Conservation (phyloP, 2,329 filamentous ascomycete genomes). For the Aspergillus latus region DNA sequence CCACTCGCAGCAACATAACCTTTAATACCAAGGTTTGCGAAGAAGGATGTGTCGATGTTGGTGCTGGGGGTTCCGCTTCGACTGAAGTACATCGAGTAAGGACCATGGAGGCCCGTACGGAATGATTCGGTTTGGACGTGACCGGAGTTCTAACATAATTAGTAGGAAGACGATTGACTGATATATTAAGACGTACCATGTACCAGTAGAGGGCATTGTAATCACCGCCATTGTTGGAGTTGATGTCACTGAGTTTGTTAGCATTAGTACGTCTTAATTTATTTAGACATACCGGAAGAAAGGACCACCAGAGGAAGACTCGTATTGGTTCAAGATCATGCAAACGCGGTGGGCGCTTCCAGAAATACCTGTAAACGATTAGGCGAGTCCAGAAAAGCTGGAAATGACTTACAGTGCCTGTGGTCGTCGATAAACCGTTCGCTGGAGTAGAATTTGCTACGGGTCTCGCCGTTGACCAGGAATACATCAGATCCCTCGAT, state of each 20-base stretch:
- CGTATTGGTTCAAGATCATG: constrained; percentile 58
- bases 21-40: constrained; percentile 56
- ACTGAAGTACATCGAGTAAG: constrained; percentile 63
- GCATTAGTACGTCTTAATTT: not conserved
- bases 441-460: constrained; percentile 69
- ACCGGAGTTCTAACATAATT: constrained; percentile 54
- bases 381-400: not conserved
- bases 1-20: constrained; percentile 58
- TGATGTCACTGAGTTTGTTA: constrained; percentile 52
- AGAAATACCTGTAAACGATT: constrained; percentile 26
- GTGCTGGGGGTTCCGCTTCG: constrained; percentile 56
- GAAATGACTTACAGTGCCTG: constrained; percentile 52
- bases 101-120: constrained; percentile 65
- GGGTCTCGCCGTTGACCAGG: constrained; percentile 61
- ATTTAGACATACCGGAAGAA: constrained; percentile 53
- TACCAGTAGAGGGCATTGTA: constrained; percentile 65
- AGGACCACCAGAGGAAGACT: constrained; percentile 64
- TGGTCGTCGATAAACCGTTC: constrained; percentile 69
- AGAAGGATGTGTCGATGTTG: constrained; percentile 59
- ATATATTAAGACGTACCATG: constrained; percentile 45
- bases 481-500: constrained; percentile 61
- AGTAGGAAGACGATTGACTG: not conserved
- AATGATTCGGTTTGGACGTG: constrained; percentile 63
- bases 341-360: constrained; percentile 56
- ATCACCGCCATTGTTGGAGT: constrained; percentile 62